These are phyloP conservation scores for Podospora tetraspora DNA, from an alignment of 495 filamentous ascomycete genomes.

Conservation along the genomic window DNA sequence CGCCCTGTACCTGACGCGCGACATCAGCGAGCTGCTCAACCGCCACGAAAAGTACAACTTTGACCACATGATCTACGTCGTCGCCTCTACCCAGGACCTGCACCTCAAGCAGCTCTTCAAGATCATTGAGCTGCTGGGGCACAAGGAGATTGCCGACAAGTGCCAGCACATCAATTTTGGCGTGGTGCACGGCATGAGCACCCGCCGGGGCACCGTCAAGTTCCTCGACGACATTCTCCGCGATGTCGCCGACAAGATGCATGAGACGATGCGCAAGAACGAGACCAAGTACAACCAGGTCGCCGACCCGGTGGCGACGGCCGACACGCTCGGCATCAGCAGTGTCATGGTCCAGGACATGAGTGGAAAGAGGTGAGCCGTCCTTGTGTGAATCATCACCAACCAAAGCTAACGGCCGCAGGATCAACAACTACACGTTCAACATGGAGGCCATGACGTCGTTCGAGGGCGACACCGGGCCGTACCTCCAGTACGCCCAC, in stretches of 20 bases:
- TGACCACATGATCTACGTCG: slow-evolving; percentile 66
- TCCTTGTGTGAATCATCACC: not conserved
- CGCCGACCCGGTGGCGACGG: slow-evolving; percentile 48
- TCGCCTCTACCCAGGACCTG: slow-evolving; percentile 55
- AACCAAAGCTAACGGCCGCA: slow-evolving; percentile 17
- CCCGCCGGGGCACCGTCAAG: slow-evolving; percentile 50
- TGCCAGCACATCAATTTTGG: slow-evolving; percentile 62
- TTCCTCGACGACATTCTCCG: slow-evolving; percentile 59
- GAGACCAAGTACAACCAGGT: slow-evolving; percentile 56
- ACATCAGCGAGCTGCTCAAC: slow-evolving; percentile 57
- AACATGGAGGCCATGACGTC: slow-evolving; percentile 62
- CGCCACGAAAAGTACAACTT: slow-evolving; percentile 59
- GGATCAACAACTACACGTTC: slow-evolving; percentile 60
- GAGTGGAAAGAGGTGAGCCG: slow-evolving; percentile 53
- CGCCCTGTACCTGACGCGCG: slow-evolving; percentile 59
- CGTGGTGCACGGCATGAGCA: slow-evolving; percentile 57
- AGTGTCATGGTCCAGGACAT: slow-evolving; percentile 64
- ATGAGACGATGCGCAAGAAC: slow-evolving; percentile 60
- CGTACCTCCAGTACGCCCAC: slow-evolving; percentile 66
- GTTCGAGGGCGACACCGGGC: slow-evolving; percentile 66
- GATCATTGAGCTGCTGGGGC: slow-evolving; percentile 55
- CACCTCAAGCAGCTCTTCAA: slow-evolving; percentile 62
- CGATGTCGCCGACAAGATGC: slow-evolving; percentile 59
- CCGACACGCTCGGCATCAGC: slow-evolving; percentile 57
- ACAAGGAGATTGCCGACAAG: slow-evolving; percentile 52